Evolutionary conservation across 2,329 filamentous ascomycete species (phyloP).

Genomic region (Apiospora koreana): DNA sequence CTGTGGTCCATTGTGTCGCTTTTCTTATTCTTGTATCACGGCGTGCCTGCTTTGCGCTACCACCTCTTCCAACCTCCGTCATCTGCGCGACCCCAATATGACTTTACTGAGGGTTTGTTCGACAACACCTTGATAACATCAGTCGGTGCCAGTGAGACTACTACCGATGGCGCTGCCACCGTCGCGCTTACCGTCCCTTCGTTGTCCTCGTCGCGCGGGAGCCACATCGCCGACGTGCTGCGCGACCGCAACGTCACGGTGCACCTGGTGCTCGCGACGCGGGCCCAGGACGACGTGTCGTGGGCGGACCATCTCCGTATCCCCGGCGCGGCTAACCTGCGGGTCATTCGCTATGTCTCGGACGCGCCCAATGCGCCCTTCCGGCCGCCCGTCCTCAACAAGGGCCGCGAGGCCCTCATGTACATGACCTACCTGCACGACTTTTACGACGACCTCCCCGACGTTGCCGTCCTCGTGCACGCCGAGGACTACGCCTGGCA

Average conservation of each 20-base stretch:
- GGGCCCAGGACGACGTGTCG: constrained; percentile 29
- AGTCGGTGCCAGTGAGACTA: background rate
- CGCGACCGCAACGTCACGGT: constrained; percentile 24
- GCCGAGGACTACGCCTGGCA: constrained; percentile 50
- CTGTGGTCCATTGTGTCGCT: background rate
- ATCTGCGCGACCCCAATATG: background rate
- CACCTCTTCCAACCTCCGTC: background rate
- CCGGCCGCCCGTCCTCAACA: constrained; percentile 52
- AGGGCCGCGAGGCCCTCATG: constrained; percentile 64
- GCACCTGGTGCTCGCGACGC: constrained; percentile 32
- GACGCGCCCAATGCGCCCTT: constrained; percentile 47
- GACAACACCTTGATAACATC: background rate
- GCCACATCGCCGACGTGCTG: background rate
- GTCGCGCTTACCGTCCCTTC: background rate
- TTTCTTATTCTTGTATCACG: background rate
- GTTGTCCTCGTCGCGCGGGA: background rate
- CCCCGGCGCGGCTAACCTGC: constrained; percentile 29
- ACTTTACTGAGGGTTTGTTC: background rate
- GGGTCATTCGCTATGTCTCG: constrained; percentile 47
- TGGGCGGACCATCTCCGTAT: constrained; percentile 30
- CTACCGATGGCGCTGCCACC: background rate
- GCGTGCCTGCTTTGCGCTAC: constrained; percentile 1
- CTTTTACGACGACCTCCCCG: constrained; percentile 59
- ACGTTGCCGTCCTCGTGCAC: constrained; percentile 63
- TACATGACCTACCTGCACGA: constrained; percentile 64